Conservation (phyloP, 75 land plant genomes). For the Pinus albicaulis region DNA sequence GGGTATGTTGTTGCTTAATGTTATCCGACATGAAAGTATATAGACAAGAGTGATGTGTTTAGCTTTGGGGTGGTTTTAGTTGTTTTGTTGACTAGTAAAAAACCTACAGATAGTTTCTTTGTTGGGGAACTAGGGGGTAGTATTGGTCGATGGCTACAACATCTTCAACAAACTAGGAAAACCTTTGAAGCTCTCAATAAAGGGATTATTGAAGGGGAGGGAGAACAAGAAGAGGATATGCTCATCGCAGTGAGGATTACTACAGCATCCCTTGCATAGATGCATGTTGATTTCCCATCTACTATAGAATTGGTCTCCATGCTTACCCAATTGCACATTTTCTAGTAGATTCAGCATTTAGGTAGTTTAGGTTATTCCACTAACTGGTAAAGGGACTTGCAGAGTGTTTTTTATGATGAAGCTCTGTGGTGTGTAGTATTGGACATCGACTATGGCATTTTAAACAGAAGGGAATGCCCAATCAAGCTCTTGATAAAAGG, state of each 20-base stretch:
- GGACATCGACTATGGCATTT: neutral
- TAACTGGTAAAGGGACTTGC: neutral
- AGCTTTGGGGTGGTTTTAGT: slow-evolving; percentile 73
- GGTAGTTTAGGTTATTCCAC: neutral
- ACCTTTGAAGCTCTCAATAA: slow-evolving; percentile 51
- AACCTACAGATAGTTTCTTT: slow-evolving; percentile 63
- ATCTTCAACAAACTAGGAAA: slow-evolving; percentile 63
- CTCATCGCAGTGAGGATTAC: slow-evolving; percentile 66
- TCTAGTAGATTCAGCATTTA: slow-evolving; percentile 8
- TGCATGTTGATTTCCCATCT: slow-evolving; percentile 59
- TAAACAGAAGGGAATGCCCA: slow-evolving; percentile 55
- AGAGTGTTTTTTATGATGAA: neutral
- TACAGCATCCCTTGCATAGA: slow-evolving; percentile 46
- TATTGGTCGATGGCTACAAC: slow-evolving; percentile 52
- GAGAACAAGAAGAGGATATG: slow-evolving; percentile 66
- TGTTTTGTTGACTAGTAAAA: slow-evolving; percentile 58
- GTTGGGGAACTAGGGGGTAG: slow-evolving; percentile 27
- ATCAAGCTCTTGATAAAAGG: slow-evolving; percentile 47
- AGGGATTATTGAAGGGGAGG: slow-evolving; percentile 42
- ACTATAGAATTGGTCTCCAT: slow-evolving; percentile 66
- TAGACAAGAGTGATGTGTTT: slow-evolving; percentile 70
- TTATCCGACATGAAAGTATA: slow-evolving; percentile 63
- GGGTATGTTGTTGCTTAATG: slow-evolving; percentile 67
- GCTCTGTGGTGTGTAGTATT: too few species aligned
- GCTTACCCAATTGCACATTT: slow-evolving; percentile 70